These are phyloP conservation scores for Pleurotus tuoliensis DNA, from an alignment of 768 basidiomycete genomes.

Conservation along the genomic window DNA sequence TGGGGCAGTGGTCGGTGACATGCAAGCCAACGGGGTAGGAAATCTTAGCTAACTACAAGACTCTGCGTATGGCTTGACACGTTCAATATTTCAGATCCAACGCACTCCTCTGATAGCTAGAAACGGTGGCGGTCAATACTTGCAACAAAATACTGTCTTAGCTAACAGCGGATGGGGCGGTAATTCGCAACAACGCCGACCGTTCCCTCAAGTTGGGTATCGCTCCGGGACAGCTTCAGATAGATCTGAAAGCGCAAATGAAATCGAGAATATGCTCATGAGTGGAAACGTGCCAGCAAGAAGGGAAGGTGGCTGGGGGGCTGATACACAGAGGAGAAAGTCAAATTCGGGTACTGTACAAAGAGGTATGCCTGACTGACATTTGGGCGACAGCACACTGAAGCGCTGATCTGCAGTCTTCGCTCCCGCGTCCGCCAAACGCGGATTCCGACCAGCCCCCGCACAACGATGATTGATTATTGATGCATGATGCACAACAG, in stretches of 20 bases:
- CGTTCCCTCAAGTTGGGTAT: constrained; percentile 39
- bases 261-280: constrained; percentile 68
- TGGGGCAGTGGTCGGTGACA: constrained; percentile 55
- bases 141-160: constrained; percentile 25
- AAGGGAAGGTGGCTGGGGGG: constrained; percentile 34
- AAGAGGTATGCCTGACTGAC: neutral
- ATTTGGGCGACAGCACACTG: neutral
- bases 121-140: constrained; percentile 27
- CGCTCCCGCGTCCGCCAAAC: constrained; percentile 2
- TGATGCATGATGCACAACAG: too few relatives aligned
- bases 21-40: constrained; percentile 62
- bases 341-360: constrained; percentile 14
- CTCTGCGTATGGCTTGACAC: too few relatives aligned
- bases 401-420: neutral
- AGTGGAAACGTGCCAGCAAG: constrained; percentile 16
- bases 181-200: constrained; percentile 47
- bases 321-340: constrained; percentile 18
- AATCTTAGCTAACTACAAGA: too few relatives aligned
- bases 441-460: constrained; percentile 1
- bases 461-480: neutral
- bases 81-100: constrained; percentile 46
- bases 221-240: constrained; percentile 47
- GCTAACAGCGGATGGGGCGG: constrained; percentile 26
- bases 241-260: constrained; percentile 63
- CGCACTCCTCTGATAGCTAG: constrained; percentile 63